phyloP scores from a whole-genome alignment of 106 monocot genomes.

The Phalaenopsis aphrodite region DNA sequence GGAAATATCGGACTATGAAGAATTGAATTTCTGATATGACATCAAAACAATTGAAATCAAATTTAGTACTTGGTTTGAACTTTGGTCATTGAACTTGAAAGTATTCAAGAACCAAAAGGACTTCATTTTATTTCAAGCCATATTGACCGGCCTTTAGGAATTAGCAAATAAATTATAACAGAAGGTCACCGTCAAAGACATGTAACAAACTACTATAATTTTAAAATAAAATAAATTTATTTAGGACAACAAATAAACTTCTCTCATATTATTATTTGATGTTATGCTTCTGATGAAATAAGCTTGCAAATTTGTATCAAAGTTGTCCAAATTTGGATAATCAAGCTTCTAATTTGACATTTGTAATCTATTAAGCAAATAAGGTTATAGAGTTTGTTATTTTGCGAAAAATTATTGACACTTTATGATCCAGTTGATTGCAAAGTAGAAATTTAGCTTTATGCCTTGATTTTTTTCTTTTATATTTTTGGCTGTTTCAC shows the following conservation, averaged over 20 bases:
- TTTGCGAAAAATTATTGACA: neutral
- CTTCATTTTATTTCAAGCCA: neutral
- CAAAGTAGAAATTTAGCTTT: too few relatives aligned
- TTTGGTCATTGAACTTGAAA: too few relatives aligned
- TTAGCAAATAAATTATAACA: neutral
- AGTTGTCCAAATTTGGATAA: too few relatives aligned
- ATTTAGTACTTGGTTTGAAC: too few relatives aligned
- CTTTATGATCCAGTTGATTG: neutral
- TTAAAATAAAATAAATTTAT: neutral
- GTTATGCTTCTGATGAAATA: neutral
- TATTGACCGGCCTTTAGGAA: neutral
- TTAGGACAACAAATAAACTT: neutral
- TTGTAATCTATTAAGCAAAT: neutral
- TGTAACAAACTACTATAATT: neutral
- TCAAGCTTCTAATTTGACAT: neutral
- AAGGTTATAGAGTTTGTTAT: neutral
- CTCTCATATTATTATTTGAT: neutral
- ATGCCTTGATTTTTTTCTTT: neutral
- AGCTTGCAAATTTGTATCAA: neutral
- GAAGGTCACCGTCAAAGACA: neutral
- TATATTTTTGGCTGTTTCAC: neutral
- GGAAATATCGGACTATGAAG: too few relatives aligned
- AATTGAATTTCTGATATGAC: too few relatives aligned
- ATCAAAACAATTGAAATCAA: too few relatives aligned
- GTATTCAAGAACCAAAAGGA: neutral